Base-by-base conservation (phyloP, 108 stramenopile genomes). In the Skeletonema potamos region DNA sequence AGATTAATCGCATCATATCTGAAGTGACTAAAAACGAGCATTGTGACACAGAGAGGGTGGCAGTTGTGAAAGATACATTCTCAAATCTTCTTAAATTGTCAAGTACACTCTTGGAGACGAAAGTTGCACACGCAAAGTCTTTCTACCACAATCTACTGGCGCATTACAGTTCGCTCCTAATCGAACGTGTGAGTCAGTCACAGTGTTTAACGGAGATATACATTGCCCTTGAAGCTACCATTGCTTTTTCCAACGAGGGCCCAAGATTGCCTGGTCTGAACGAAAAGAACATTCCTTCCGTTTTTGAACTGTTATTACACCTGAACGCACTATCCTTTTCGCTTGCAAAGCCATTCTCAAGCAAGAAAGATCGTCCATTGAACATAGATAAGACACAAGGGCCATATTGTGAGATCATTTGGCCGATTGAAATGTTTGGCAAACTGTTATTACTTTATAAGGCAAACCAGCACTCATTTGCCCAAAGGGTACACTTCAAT, bases 101-200 rank as follows among this genome's bases (percentile, higher is more conserved):
- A 26, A 78, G 54, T 11, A 60, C 54, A 36, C 70, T 78, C 32
- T 9, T 54, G 51, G 62, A 44, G 62, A 58, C 59, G 6, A 78
- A 71, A 62, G 60, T 67, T 62, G 56, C 48, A 1, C 62, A 30
- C 15, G 67, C 70, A 32, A 12, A 51, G 20, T 11, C 70, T 29
- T 71, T 71, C 51, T 59, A 72, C 9, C 77, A 78, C 59, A 64
- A 62, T 43, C n/a, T 78, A 24, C 59, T 78, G 10, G 29, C 70
- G 1, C 70, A 78, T 62, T 78, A 61, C 60, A 78, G 77, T 32
- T 64, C 70, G 28, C 70, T 72, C 55, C 20, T 78, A 26, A 44
- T 78, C 18, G 56, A 59, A 3, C 54, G 46, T 4, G 10, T 24
- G 11, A 72, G 66, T 33, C 70, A 67, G 26, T 27, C 30, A 26